These are phyloP conservation scores for Beauveria varroae DNA, from an alignment of 2,329 filamentous ascomycete species.

Conservation along the genomic window DNA sequence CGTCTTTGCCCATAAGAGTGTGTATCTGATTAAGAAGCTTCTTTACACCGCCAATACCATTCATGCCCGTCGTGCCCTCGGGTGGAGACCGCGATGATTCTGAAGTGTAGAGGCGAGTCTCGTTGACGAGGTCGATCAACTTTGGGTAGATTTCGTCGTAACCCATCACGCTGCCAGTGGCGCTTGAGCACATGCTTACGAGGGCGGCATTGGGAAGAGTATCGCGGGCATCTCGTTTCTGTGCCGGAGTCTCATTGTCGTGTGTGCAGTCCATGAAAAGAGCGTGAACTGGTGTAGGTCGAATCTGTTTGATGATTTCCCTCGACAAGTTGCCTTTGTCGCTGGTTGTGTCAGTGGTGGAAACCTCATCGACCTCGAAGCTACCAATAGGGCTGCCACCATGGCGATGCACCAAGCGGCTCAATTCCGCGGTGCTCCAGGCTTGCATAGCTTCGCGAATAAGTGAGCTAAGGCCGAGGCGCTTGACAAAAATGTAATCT, in stretches of 20 bases:
- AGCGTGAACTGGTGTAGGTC: constrained; percentile 81
- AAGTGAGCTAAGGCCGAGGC: constrained; percentile 80
- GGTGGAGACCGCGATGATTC: constrained; percentile 55
- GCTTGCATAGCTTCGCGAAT: constrained; percentile 98
- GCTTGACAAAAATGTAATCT: constrained; percentile 93
- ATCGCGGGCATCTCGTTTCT: constrained; percentile 90
- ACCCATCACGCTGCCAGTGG: constrained; percentile 93
- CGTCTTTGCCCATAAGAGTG: constrained; percentile 88
- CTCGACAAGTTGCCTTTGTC: constrained; percentile 32
- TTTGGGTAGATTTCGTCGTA: constrained; percentile 96
- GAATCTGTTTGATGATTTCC: constrained; percentile 72
- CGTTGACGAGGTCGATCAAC: constrained; percentile 86
- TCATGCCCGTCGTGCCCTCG: constrained; percentile 58
- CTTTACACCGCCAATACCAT: constrained; percentile 84
- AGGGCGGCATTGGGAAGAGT: constrained; percentile 90
- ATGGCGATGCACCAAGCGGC: constrained; percentile 85
- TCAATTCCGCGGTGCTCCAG: constrained; percentile 91
- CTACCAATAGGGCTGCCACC: constrained; percentile 92
- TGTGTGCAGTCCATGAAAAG: constrained; percentile 99
- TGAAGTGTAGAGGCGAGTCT: constrained; percentile 77
- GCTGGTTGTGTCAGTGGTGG: constrained; percentile 41
- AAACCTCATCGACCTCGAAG: constrained; percentile 87
- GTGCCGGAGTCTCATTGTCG: constrained; percentile 92
- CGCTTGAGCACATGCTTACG: constrained; percentile 92
- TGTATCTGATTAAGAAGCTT: constrained; percentile 93